A percentile compares a stretch with the other conserved stretches of the same genome.
These are phyloP conservation scores for Asterophora lycoperdoides DNA, from an alignment of 768 basidiomycete species.

Conservation along the genomic window DNA sequence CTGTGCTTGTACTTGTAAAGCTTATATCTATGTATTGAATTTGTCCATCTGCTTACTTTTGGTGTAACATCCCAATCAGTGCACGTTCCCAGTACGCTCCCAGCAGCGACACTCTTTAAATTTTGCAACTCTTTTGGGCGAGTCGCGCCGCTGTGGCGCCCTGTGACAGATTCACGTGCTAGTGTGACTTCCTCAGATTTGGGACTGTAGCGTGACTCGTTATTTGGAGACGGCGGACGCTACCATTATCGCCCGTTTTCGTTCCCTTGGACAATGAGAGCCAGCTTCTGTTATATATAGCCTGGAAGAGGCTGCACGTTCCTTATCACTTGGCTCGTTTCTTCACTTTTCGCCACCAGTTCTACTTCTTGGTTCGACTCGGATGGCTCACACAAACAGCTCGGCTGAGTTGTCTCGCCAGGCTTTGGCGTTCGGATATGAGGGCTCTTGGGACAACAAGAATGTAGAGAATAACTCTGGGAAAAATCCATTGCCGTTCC, in stretches of 20 bases:
- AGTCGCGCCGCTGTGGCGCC: not conserved
- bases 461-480: not conserved
- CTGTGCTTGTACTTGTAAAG: too few species aligned
- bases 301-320: not conserved
- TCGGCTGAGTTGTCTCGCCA: not conserved
- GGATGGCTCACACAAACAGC: conserved; percentile 4
- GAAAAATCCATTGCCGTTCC: conserved; percentile 7
- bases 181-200: conserved; percentile 7
- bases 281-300: not conserved
- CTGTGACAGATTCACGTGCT: conserved; percentile 6
- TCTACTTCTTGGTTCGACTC: too few species aligned
- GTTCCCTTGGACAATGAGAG: conserved; percentile 6
- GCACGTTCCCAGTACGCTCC: too few species aligned
- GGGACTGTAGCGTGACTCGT: not conserved
- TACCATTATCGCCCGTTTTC: conserved; percentile 5
- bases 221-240: too few species aligned
- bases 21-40: too few species aligned
- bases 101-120: too few species aligned
- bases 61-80: too few species aligned
- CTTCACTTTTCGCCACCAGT: not conserved
- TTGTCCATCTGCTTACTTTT: too few species aligned
- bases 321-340: not conserved
- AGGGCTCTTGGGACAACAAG: not conserved
- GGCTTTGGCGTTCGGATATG: not conserved
- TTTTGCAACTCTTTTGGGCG: not conserved